These are phyloP conservation scores for Colletotrichum spaethianum DNA, from an alignment of 2,329 filamentous ascomycete species.

Conservation along the genomic window DNA sequence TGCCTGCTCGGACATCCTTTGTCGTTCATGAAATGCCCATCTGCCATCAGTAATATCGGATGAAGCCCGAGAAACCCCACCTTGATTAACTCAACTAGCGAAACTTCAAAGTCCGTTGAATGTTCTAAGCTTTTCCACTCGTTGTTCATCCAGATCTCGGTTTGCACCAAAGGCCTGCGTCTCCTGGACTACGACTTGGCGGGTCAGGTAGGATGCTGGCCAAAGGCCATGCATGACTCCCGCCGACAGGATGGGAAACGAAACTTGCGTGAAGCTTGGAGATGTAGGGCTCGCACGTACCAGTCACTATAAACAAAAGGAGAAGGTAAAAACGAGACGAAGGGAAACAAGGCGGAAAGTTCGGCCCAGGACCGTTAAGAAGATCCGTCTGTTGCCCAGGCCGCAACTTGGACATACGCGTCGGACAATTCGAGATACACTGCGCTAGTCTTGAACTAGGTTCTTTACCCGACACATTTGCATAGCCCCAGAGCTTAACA, in stretches of 20 bases:
- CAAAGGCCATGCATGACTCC: constrained; percentile 6
- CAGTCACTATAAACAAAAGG: not conserved
- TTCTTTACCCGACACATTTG: not conserved
- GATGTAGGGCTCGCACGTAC: not conserved
- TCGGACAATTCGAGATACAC: constrained; percentile 10
- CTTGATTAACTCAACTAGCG: not conserved
- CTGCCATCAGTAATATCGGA: constrained; percentile 32
- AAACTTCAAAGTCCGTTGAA: not conserved
- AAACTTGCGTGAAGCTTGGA: not conserved
- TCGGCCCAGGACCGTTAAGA: not conserved
- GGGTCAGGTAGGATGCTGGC: constrained; percentile 18
- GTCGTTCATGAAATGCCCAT: constrained; percentile 1
- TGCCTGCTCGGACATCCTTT: constrained; percentile 14
- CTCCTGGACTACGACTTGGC: not conserved
- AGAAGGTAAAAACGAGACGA: not conserved
- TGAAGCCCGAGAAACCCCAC: constrained; percentile 2
- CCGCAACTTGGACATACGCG: not conserved
- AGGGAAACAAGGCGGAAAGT: constrained; percentile 22
- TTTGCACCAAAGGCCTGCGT: constrained; percentile 1
- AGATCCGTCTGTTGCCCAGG: not conserved
- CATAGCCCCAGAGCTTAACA: constrained; percentile 19
- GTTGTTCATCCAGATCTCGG: not conserved
- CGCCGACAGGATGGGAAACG: constrained; percentile 6
- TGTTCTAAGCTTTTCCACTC: constrained; percentile 24
- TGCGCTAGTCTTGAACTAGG: constrained; percentile 6